Percentiles rank a stretch among this genome's conserved stretches.
These are phyloP conservation scores for Pseudocohnilembus persalinus DNA, from an alignment of 169 alveolate genomes.

Conservation along the genomic window DNA sequence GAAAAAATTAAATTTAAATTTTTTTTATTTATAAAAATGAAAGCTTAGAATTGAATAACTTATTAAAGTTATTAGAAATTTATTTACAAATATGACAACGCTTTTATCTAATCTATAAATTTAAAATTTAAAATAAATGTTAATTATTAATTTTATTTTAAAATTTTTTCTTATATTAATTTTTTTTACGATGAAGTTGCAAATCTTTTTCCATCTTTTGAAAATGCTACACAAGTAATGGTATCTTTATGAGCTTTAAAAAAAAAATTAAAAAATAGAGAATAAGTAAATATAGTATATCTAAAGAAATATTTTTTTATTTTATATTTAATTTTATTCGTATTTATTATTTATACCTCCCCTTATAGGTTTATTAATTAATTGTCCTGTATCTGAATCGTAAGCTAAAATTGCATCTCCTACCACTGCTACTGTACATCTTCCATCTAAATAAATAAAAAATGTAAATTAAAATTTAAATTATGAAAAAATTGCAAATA, in stretches of 20 bases:
- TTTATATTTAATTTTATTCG: background rate
- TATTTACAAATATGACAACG: constrained; percentile 18
- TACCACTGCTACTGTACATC: constrained; percentile 50
- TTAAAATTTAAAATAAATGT: constrained; percentile 74
- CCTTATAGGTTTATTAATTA: constrained; percentile 47
- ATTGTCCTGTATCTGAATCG: constrained; percentile 47
- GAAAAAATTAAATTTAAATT: too few relatives aligned
- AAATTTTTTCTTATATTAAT: constrained; percentile 80
- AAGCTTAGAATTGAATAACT: too few relatives aligned
- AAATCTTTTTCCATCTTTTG: constrained; percentile 85
- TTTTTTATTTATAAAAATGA: too few relatives aligned
- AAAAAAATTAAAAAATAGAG: background rate
- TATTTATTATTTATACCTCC: constrained; percentile 11
- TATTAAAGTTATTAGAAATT: too few relatives aligned
- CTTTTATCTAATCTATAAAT: constrained; percentile 46
- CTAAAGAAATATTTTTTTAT: background rate
- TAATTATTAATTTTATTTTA: constrained; percentile 68
- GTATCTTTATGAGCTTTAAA: constrained; percentile 67
- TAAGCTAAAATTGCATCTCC: constrained; percentile 65
- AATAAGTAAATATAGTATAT: too few relatives aligned
- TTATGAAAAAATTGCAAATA: background rate
- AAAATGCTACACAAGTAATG: constrained; percentile 83
- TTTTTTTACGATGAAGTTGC: constrained; percentile 84
- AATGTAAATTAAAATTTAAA: background rate
- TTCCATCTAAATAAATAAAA: constrained; percentile 33